Evolutionary conservation across 2,329 filamentous ascomycete species (phyloP).

Genomic region (Bipolaris gigantea): DNA sequence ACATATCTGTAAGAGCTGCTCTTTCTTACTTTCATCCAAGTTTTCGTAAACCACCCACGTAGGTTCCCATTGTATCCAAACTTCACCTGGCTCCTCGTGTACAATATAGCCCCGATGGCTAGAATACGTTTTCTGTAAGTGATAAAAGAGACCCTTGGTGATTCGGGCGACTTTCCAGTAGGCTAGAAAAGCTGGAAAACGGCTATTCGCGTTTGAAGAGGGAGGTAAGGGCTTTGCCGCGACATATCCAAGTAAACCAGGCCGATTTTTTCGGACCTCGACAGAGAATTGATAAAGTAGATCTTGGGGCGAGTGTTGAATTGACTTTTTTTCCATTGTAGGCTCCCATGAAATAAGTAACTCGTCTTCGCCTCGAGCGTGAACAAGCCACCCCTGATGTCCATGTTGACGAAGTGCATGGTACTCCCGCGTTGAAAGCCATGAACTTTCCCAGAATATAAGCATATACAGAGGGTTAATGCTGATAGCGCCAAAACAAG

Average conservation of each 20-base stretch:
- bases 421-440: conserved; percentile 1
- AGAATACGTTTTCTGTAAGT: conserved; percentile 9
- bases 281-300: conserved; percentile 1
- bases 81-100: conserved; percentile 6
- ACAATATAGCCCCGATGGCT: conserved; percentile 11
- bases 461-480: conserved; percentile 1
- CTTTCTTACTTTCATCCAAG: conserved; percentile 5
- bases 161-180: conserved; percentile 14
- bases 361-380: conserved; percentile 7
- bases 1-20: not conserved
- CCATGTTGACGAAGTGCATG: not conserved
- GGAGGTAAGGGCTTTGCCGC: conserved; percentile 3
- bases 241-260: conserved; percentile 14
- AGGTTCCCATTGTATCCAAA: conserved; percentile 18
- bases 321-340: conserved; percentile 8
- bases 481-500: conserved; percentile 8
- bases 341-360: conserved; percentile 15
- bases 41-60: conserved; percentile 17
- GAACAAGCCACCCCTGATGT: conserved; percentile 8
- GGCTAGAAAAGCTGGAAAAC: conserved; percentile 14
- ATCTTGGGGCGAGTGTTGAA: not conserved
- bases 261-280: conserved; percentile 4
- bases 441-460: conserved; percentile 7
- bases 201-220: not conserved
- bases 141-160: conserved; percentile 8